These are phyloP conservation scores for Helenozyma rhizophorensis DNA, from an alignment of 805 yeast species.

Conservation along the genomic window DNA sequence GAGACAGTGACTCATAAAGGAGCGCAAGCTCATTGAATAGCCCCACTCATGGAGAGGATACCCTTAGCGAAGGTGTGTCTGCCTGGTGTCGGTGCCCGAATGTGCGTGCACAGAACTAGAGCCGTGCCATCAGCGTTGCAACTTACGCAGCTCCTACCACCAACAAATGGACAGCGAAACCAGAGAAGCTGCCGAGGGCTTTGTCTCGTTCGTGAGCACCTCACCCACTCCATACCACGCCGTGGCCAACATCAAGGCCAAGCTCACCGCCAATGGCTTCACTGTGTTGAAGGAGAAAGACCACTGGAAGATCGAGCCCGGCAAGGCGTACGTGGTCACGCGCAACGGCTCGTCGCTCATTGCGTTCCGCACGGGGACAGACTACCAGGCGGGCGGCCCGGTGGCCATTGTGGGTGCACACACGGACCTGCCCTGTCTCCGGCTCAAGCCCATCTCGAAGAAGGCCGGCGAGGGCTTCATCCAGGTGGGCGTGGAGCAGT, in stretches of 20 bases:
- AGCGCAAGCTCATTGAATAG: too few relatives aligned
- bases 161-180: slow-evolving; percentile 14
- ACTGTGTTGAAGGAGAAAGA: slow-evolving; percentile 66
- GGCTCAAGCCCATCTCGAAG: slow-evolving; percentile 84
- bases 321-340: slow-evolving; percentile 77
- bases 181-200: slow-evolving; percentile 45
- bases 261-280: slow-evolving; percentile 61
- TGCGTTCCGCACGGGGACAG: slow-evolving; percentile 77
- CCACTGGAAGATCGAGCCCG: slow-evolving; percentile 55
- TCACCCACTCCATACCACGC: slow-evolving; percentile 97
- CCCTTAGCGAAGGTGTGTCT: too few relatives aligned
- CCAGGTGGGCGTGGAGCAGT: slow-evolving; percentile 89
- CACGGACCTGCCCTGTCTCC: slow-evolving; percentile 87
- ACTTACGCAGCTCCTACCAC: too few relatives aligned
- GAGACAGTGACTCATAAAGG: too few relatives aligned
- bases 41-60: too few relatives aligned
- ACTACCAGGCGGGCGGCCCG: slow-evolving; percentile 74
- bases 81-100: too few relatives aligned
- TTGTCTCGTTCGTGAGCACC: slow-evolving; percentile 70
- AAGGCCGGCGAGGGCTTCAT: slow-evolving; percentile 67
- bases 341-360: slow-evolving; percentile 86
- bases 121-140: too few relatives aligned
- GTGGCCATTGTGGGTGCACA: slow-evolving; percentile 92
- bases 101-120: too few relatives aligned
- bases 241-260: slow-evolving; percentile 59